Evolutionary conservation across 148 eudicot genomes (phyloP), one percentile per base, ranked within the genome.

Genomic region (Rhododendron molle): DNA sequence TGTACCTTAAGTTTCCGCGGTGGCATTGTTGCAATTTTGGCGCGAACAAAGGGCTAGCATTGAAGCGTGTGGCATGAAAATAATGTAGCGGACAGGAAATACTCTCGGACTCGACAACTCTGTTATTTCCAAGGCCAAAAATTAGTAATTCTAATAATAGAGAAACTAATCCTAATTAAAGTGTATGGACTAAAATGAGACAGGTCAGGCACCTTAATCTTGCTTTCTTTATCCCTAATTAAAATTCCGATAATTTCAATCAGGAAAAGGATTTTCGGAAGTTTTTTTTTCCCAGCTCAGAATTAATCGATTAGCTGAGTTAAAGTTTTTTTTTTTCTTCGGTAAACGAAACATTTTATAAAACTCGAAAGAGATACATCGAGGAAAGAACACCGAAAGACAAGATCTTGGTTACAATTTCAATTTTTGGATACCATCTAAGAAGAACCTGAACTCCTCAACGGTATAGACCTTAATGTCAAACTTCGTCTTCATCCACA

Each of bases 11-110:
- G 2, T 40, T 76, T 1, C 23, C 0, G 0, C 21, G 28, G 47
- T 76, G 80, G 80, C 52, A 76, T 21, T 76, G 30, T 43, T 76
- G 80, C 12, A 76, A 76, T 76, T 76, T 76, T 10, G 50, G 50
- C 15, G 5, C 1, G 43, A 76, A 76, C 30, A 30, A 76, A 43
- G 80, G 80, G 26, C 16, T 40, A 36, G n/a, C n/a, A 20, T 76
- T 76, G 49, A 40, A 8, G 47, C 20, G 44, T 40, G 23, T 20
- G 13, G 26, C 49, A 74, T 40, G 50, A 18, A 13, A 76, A 76
- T 76, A 18, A 76, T 38, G 47, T 38, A 38, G 43, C 13, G 50
- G 49, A 76, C 28, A 9, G 80, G n/a, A 36, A 76, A 52, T 52
- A 13, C 28, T 23, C n/a, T 21, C 23, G 71, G 71, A 62, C 71